Conservation (phyloP, 2,329 filamentous ascomycete species). For the Elsinoe fawcettii region DNA sequence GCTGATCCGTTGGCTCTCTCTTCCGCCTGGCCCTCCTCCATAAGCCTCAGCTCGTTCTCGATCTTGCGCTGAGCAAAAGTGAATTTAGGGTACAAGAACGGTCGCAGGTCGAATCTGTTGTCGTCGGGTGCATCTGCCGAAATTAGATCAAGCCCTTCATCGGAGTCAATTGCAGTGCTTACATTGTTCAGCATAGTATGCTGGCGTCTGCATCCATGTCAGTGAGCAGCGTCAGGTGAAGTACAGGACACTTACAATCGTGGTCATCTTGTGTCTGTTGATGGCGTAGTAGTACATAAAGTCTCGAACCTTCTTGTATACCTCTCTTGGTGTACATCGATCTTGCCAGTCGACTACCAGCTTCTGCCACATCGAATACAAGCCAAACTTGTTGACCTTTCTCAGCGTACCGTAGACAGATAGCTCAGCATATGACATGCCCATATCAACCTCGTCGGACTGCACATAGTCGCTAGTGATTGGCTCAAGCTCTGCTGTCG, state of each 20-base stretch:
- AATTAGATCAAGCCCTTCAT: not conserved
- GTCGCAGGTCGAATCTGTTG: constrained; percentile 50
- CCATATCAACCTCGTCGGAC: constrained; percentile 49
- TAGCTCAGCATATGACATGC: constrained; percentile 49
- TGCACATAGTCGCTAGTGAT: constrained; percentile 56
- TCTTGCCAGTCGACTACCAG: constrained; percentile 46
- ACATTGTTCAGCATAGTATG: constrained; percentile 21
- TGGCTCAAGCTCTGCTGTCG: constrained; percentile 50
- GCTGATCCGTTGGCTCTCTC: not conserved
- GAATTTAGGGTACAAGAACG: constrained; percentile 48
- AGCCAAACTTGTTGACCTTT: constrained; percentile 48
- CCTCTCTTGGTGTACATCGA: constrained; percentile 25
- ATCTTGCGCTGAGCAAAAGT: constrained; percentile 43
- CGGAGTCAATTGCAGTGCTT: not conserved
- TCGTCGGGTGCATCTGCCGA: constrained; percentile 27
- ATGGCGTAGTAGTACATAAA: constrained; percentile 52
- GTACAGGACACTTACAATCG: constrained; percentile 39
- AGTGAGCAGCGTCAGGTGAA: constrained; percentile 27
- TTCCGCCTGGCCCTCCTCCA: constrained; percentile 31
- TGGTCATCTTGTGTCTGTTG: constrained; percentile 59
- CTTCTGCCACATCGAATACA: constrained; percentile 48
- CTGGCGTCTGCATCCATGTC: constrained; percentile 14
- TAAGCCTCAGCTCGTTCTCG: constrained; percentile 38
- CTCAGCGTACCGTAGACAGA: constrained; percentile 46
- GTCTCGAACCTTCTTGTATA: constrained; percentile 37